These are phyloP conservation scores for Penicillium sumatraense DNA, from an alignment of 2,329 filamentous ascomycete genomes.

Conservation along the genomic window DNA sequence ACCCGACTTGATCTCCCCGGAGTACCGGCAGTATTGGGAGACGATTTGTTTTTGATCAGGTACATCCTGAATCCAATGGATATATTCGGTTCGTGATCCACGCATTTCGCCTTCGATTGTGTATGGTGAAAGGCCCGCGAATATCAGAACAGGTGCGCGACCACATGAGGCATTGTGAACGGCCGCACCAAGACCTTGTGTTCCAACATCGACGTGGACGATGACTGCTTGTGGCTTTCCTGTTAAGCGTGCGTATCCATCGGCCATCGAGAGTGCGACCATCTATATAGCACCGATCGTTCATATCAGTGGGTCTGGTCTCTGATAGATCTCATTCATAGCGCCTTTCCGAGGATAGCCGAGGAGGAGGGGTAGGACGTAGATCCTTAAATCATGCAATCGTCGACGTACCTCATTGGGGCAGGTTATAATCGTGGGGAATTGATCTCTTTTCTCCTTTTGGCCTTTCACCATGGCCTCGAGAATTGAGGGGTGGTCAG, in stretches of 20 bases:
- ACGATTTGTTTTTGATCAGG: conserved; percentile 82
- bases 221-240: conserved; percentile 77
- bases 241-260: conserved; percentile 74
- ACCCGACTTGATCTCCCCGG: conserved; percentile 80
- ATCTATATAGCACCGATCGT: conserved; percentile 56
- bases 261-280: conserved; percentile 84
- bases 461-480: conserved; percentile 80
- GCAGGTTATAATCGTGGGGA: conserved; percentile 77
- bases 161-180: conserved; percentile 80
- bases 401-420: conserved; percentile 69
- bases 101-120: conserved; percentile 78
- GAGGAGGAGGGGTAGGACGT: conserved; percentile 1
- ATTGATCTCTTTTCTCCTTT: conserved; percentile 65
- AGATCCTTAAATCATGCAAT: conserved; percentile 5
- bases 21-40: conserved; percentile 82
- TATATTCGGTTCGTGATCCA: conserved; percentile 79
- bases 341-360: conserved; percentile 12
- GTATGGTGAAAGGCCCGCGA: conserved; percentile 76
- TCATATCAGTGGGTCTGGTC: background rate
- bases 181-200: conserved; percentile 75
- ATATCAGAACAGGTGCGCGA: conserved; percentile 74
- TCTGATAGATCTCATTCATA: background rate
- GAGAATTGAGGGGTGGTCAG: conserved; percentile 72
- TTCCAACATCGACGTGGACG: conserved; percentile 81
- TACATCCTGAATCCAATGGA: conserved; percentile 85